phyloP scores from a whole-genome alignment of 225 moss, liverwort and hornwort genomes.

The Anthoceros angustus region DNA sequence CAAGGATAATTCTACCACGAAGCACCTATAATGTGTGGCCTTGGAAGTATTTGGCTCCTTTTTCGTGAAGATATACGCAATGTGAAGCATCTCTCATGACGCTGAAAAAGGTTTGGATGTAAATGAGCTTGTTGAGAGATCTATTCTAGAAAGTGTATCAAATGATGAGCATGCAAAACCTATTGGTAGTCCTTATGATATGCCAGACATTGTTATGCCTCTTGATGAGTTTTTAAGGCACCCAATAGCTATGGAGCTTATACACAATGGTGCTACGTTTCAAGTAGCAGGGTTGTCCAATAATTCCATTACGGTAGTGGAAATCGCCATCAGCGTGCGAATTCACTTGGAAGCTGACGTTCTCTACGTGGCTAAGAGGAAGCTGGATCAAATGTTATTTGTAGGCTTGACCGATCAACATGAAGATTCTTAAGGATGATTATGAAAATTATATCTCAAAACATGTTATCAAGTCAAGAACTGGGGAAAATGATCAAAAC shows the following conservation, averaged over 20 bases:
- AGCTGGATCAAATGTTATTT: slow-evolving; percentile 30
- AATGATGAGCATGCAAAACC: not conserved
- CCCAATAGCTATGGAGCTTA: slow-evolving; percentile 19
- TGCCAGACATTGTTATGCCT: slow-evolving; percentile 21
- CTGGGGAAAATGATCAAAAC: not conserved
- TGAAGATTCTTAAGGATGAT: slow-evolving; percentile 17
- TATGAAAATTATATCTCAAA: slow-evolving; percentile 7
- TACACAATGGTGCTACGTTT: slow-evolving; percentile 38
- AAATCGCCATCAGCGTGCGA: slow-evolving; percentile 17
- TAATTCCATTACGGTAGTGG: slow-evolving; percentile 17
- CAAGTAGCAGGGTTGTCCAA: slow-evolving; percentile 32
- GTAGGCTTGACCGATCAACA: slow-evolving; percentile 29
- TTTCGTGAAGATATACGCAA: slow-evolving; percentile 14
- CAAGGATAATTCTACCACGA: not conserved
- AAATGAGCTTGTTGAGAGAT: not conserved
- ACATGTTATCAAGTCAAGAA: not conserved
- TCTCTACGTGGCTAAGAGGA: slow-evolving; percentile 25
- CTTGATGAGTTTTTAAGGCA: slow-evolving; percentile 24
- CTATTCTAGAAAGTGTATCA: too few species aligned
- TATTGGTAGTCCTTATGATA: slow-evolving; percentile 18
- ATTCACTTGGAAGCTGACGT: slow-evolving; percentile 17
- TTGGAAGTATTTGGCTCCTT: slow-evolving; percentile 34
- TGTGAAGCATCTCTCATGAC: not conserved
- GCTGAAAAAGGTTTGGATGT: not conserved
- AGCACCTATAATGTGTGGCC: slow-evolving; percentile 33